These are phyloP conservation scores for Besnoitia besnoiti DNA, from an alignment of 169 alveolate genomes.

Conservation along the genomic window DNA sequence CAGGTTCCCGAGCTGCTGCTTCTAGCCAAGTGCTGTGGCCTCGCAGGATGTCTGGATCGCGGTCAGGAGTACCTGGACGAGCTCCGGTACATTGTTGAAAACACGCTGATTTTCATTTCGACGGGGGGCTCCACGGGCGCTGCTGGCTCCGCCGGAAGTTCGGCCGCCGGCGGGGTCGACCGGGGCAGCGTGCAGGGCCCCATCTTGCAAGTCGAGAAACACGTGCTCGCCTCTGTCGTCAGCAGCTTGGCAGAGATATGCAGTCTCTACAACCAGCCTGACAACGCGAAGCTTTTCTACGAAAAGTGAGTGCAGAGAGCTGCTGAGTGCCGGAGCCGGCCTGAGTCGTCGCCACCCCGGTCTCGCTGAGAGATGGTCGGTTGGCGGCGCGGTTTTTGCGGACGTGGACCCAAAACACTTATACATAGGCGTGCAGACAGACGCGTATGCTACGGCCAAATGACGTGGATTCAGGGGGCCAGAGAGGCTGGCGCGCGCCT, in stretches of 20 bases:
- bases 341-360: no score
- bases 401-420: neutral
- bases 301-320: conserved; percentile 28
- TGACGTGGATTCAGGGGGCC: no score
- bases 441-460: no score
- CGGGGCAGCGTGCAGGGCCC: conserved; percentile 43
- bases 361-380: no score
- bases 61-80: conserved; percentile 37
- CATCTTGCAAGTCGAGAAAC: conserved; percentile 27
- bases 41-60: conserved; percentile 19
- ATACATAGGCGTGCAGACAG: neutral
- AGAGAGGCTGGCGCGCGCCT: no score
- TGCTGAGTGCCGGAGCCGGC: no score
- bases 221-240: conserved; percentile 49
- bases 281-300: conserved; percentile 17
- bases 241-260: conserved; percentile 42
- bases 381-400: no score
- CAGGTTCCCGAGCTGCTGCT: conserved; percentile 59
- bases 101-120: neutral
- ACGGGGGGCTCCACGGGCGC: neutral
- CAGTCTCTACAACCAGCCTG: conserved; percentile 21
- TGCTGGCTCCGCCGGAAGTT: neutral
- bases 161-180: neutral
- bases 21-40: conserved; percentile 57
- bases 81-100: conserved; percentile 44